These are phyloP conservation scores for Alliaria petiolata DNA, from an alignment of 345 rosid species.

Conservation along the genomic window DNA sequence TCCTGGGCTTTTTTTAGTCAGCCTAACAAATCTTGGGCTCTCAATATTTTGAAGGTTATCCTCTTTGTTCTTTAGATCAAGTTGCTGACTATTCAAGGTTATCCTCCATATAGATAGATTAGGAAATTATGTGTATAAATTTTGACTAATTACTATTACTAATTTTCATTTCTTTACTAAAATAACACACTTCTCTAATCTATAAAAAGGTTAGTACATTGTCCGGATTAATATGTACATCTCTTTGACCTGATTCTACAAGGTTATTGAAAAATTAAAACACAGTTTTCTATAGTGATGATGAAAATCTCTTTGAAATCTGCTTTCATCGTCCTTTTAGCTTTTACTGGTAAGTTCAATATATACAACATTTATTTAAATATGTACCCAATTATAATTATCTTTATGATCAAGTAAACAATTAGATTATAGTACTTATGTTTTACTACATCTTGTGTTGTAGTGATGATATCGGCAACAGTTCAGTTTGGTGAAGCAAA, in stretches of 20 bases:
- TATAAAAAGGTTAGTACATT: neutral
- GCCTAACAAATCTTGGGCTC: neutral
- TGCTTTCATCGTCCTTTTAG: neutral
- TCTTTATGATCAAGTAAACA: neutral
- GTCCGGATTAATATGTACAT: neutral
- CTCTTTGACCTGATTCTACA: neutral
- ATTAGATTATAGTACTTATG: neutral
- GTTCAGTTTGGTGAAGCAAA: slow-evolving; percentile 5
- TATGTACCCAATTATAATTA: neutral
- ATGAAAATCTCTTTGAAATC: neutral
- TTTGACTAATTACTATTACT: neutral
- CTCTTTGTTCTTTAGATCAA: neutral
- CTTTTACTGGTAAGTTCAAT: neutral
- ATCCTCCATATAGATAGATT: neutral
- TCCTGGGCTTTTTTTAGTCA: neutral
- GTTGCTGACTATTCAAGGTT: too few species aligned
- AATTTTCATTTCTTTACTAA: neutral
- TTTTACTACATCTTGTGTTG: neutral
- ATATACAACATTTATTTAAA: neutral
- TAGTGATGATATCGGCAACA: slow-evolving; percentile 9
- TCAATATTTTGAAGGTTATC: neutral
- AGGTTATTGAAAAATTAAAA: neutral
- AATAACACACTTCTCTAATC: neutral
- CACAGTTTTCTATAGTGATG: neutral
- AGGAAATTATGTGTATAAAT: neutral